phyloP scores from a whole-genome alignment of 495 filamentous ascomycete species.

The Cairneyella variabilis region DNA sequence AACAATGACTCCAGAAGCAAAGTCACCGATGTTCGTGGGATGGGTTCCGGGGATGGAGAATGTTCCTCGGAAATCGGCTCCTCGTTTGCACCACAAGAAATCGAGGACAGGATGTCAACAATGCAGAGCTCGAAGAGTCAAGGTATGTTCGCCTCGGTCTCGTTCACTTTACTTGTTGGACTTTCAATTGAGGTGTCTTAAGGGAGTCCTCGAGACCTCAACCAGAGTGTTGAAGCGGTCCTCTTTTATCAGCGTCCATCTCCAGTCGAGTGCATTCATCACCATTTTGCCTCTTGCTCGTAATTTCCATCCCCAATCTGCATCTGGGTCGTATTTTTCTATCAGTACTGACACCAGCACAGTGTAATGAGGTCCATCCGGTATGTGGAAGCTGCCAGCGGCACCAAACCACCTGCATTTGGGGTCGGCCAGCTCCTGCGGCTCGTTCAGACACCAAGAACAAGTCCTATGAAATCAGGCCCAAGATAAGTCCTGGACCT shows the following conservation, averaged over 20 bases:
- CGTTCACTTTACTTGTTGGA: background rate
- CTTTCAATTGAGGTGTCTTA: no score
- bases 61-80: background rate
- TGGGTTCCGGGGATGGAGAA: slow-evolving; percentile 2
- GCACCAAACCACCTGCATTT: slow-evolving; percentile 33
- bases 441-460: background rate
- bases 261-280: no score
- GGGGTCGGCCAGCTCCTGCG: slow-evolving; percentile 2
- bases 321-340: no score
- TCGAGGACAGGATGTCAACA: slow-evolving; percentile 30
- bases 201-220: no score
- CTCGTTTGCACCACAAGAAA: slow-evolving; percentile 17
- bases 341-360: background rate
- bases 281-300: no score
- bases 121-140: slow-evolving; percentile 34
- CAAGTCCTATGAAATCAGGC: background rate
- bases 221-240: no score
- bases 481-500: background rate
- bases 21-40: slow-evolving; percentile 2
- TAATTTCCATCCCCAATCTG: no score
- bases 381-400: slow-evolving; percentile 34
- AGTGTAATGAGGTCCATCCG: slow-evolving; percentile 41
- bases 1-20: background rate
- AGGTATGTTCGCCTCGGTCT: slow-evolving; percentile 22
- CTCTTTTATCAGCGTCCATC: no score